phyloP scores from a whole-genome alignment of 2,329 filamentous ascomycete genomes.

The Fusarium neocosmosporiellum region DNA sequence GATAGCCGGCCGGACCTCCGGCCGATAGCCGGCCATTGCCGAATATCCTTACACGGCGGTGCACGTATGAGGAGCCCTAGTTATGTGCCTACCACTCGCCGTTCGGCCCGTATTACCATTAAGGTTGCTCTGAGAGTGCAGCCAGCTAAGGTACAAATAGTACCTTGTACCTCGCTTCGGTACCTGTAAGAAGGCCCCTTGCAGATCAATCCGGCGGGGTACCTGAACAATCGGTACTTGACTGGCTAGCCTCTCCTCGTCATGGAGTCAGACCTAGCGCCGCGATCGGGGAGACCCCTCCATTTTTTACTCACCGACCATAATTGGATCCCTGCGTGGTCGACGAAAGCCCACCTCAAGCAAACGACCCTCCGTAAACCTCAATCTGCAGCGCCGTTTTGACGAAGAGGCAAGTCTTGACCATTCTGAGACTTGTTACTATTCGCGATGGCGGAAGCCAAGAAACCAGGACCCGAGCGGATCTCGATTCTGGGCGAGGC shows the following conservation, averaged over 20 bases:
- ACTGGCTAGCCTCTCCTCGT: not conserved
- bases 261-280: conserved; percentile 26
- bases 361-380: not conserved
- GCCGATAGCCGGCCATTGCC: too few relatives aligned
- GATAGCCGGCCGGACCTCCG: too few relatives aligned
- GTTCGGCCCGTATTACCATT: not conserved
- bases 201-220: conserved; percentile 8
- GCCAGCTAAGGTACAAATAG: not conserved
- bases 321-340: conserved; percentile 10
- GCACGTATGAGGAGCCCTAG: too few relatives aligned
- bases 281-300: conserved; percentile 32
- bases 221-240: conserved; percentile 2
- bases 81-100: too few relatives aligned
- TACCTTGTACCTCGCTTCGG: not conserved
- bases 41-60: too few relatives aligned
- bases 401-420: conserved; percentile 18
- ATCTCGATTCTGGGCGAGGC: conserved; percentile 90
- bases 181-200: conserved; percentile 1
- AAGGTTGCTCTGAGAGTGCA: not conserved
- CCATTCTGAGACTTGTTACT: conserved; percentile 7
- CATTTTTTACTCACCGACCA: conserved; percentile 26
- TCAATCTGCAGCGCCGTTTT: conserved; percentile 6
- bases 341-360: conserved; percentile 7
- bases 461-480: conserved; percentile 58
- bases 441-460: conserved; percentile 42